phyloP scores from a whole-genome alignment of 805 yeast species.

The Candida rishiriensis region DNA sequence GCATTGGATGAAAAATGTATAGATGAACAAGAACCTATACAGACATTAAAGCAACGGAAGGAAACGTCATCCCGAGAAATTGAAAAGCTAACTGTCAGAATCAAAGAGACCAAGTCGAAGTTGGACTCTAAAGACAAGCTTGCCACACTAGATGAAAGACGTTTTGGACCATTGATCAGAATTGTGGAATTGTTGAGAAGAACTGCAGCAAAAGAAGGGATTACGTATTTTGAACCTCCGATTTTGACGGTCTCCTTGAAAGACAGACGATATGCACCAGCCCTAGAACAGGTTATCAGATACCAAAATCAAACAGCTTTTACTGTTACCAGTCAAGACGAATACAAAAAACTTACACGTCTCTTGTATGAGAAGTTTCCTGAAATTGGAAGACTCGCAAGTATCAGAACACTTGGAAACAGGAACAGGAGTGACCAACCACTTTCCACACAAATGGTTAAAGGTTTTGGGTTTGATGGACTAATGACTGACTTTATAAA shows the following conservation, averaged over 20 bases:
- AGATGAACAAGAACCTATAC: conserved; percentile 16
- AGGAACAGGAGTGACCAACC: conserved; percentile 8
- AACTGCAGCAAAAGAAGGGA: conserved; percentile 23
- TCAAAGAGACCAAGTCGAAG: conserved; percentile 12
- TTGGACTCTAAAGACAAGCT: conserved; percentile 49
- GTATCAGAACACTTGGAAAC: conserved; percentile 46
- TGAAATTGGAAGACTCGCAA: conserved; percentile 36
- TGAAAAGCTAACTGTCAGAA: conserved; percentile 14
- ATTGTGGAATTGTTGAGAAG: conserved; percentile 42
- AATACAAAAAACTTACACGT: conserved; percentile 43
- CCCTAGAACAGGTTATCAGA: conserved; percentile 55
- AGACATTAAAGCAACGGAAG: conserved; percentile 12
- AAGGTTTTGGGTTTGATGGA: conserved; percentile 70
- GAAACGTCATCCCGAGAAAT: conserved; percentile 8
- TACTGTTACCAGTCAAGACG: conserved; percentile 50
- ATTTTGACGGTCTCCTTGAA: conserved; percentile 55
- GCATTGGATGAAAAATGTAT: conserved; percentile 19
- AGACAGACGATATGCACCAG: conserved; percentile 45
- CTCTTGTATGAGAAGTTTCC: conserved; percentile 35
- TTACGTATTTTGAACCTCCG: conserved; percentile 70
- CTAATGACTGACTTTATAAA: conserved; percentile 62
- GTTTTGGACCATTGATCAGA: conserved; percentile 24
- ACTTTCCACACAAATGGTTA: conserved; percentile 25
- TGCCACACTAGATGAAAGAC: conserved; percentile 35
- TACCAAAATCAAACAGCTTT: conserved; percentile 53